These are phyloP conservation scores for Crithidia acanthocephali DNA, from an alignment of 208 protist species.

Conservation along the genomic window DNA sequence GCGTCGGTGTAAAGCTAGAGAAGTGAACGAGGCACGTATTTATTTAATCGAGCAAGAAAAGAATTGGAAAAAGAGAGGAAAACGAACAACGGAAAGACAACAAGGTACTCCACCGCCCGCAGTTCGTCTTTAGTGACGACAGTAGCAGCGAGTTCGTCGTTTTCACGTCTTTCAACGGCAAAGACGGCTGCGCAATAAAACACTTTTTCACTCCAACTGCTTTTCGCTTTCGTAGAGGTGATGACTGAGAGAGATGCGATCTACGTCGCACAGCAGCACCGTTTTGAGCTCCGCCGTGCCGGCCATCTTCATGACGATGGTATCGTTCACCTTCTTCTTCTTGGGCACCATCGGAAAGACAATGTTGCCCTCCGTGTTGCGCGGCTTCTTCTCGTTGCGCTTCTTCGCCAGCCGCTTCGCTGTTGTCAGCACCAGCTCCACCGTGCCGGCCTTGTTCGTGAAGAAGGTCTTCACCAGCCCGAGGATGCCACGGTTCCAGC, in stretches of 20 bases:
- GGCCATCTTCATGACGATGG: slow-evolving; percentile 63
- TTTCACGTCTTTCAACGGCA: too few relatives aligned
- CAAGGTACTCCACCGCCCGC: too few relatives aligned
- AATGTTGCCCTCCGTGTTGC: slow-evolving; percentile 59
- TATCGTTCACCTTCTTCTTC: slow-evolving; percentile 55
- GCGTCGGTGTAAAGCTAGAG: too few relatives aligned
- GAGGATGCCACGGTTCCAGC: slow-evolving; percentile 59
- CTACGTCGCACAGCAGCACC: slow-evolving; percentile 59
- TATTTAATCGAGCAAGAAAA: too few relatives aligned
- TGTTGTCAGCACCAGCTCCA: slow-evolving; percentile 65
- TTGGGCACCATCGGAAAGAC: slow-evolving; percentile 52
- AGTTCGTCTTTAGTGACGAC: too few relatives aligned
- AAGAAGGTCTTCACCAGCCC: slow-evolving; percentile 60
- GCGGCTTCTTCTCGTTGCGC: slow-evolving; percentile 60
- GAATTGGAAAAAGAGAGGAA: too few relatives aligned
- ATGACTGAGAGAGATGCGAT: slow-evolving; percentile 61
- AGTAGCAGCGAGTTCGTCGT: too few relatives aligned
- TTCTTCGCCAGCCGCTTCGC: slow-evolving; percentile 67
- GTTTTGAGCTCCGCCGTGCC: slow-evolving; percentile 43
- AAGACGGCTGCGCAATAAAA: too few relatives aligned
- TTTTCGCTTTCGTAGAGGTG: slow-evolving; percentile 72
- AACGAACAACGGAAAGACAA: too few relatives aligned
- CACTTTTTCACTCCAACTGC: slow-evolving; percentile 23
- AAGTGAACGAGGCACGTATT: too few relatives aligned
- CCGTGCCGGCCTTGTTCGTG: slow-evolving; percentile 49